A percentile compares a stretch with the other conserved stretches of the same genome.
phyloP scores from a whole-genome alignment of 306 rosid genomes.

The Alnus glutinosa region DNA sequence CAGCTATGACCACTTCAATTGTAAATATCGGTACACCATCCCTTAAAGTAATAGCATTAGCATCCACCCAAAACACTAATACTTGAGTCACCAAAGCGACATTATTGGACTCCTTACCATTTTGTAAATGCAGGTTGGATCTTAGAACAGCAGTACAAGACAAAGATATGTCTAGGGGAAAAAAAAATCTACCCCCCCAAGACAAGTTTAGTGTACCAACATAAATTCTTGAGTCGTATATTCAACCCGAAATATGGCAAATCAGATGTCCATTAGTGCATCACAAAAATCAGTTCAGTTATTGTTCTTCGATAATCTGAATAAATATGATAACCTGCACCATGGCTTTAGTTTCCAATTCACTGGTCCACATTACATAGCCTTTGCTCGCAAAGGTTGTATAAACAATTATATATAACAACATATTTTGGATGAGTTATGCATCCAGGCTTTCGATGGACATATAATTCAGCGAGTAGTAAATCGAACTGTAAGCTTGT shows the following conservation, averaged over 20 bases:
- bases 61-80: neutral
- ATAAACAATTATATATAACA: slow-evolving; percentile 30
- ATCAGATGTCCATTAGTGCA: neutral
- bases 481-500: slow-evolving; percentile 50
- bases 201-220: neutral
- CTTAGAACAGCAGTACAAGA: too few species aligned
- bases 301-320: slow-evolving; percentile 11
- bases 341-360: slow-evolving; percentile 29
- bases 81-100: neutral
- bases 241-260: neutral
- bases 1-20: neutral
- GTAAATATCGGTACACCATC: neutral
- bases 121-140: neutral
- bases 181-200: too few species aligned
- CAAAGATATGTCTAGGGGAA: too few species aligned
- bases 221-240: neutral
- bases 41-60: neutral
- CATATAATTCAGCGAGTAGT: slow-evolving; percentile 46
- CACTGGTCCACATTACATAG: slow-evolving; percentile 20
- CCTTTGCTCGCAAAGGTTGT: slow-evolving; percentile 26
- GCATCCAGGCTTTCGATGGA: slow-evolving; percentile 51
- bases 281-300: slow-evolving; percentile 6
- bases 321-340: slow-evolving; percentile 26
- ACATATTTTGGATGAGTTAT: slow-evolving; percentile 35
- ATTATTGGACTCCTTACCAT: neutral